Conservation (phyloP, 2,329 filamentous ascomycete species). For the Alternaria ethzedia region DNA sequence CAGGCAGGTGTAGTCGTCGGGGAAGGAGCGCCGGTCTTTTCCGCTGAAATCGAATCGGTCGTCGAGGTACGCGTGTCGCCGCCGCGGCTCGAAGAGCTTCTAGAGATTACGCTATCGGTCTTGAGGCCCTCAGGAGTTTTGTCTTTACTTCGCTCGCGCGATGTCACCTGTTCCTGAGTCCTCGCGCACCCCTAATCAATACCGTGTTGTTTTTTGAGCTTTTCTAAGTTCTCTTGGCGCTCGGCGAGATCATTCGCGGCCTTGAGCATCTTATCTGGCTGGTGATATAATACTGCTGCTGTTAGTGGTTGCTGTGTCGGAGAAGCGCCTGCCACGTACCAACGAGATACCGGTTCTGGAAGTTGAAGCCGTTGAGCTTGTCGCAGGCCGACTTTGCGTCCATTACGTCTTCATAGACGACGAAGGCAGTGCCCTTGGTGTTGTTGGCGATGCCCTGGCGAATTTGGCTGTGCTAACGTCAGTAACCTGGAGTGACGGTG, state of each 20-base stretch:
- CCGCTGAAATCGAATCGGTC: conserved; percentile 32
- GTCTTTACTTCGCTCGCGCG: conserved; percentile 38
- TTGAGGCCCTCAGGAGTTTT: conserved; percentile 48
- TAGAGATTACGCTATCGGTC: conserved; percentile 35
- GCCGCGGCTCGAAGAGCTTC: conserved; percentile 33
- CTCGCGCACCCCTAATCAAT: conserved; percentile 77
- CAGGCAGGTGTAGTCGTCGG: conserved; percentile 24
- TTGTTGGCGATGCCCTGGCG: conserved; percentile 96
- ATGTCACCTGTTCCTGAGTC: conserved; percentile 55
- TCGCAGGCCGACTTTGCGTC: conserved; percentile 99
- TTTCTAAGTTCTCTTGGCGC: conserved; percentile 96
- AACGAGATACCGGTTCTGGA: conserved; percentile 98
- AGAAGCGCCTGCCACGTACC: conserved; percentile 62
- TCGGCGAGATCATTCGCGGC: conserved; percentile 93
- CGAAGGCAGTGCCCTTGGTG: conserved; percentile 98
- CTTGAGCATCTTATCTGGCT: conserved; percentile 79
- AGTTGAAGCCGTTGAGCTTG: conserved; percentile 99
- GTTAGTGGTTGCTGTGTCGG: conserved; percentile 9
- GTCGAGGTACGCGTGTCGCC: conserved; percentile 29
- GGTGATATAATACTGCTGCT: conserved; percentile 71
- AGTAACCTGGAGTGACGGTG: conserved; percentile 14
- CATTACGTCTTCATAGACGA: conserved; percentile 99
- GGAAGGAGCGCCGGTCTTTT: conserved; percentile 27
- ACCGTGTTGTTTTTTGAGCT: conserved; percentile 95
- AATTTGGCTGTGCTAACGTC: conserved; percentile 74